phyloP scores from a whole-genome alignment of 108 stramenopile genomes.

The Chaetoceros muelleri region DNA sequence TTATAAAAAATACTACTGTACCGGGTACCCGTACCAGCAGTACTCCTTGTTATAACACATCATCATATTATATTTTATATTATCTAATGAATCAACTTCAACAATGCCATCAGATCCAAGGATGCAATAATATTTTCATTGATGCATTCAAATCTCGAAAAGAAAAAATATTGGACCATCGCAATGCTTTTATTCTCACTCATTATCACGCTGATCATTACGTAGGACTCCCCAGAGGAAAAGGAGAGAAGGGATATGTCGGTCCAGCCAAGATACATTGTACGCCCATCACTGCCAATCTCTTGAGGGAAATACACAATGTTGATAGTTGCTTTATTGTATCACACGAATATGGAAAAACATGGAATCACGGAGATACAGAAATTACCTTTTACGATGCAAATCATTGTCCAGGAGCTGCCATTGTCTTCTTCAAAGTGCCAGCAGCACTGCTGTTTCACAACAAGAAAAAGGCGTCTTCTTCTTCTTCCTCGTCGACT shows the following conservation, averaged over 20 bases:
- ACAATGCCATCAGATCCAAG: constrained; percentile 29
- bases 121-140: constrained; percentile 27
- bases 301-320: constrained; percentile 31
- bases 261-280: constrained; percentile 58
- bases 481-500: no score
- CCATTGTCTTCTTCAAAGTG: constrained; percentile 36
- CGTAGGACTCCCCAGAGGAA: constrained; percentile 19
- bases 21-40: no score
- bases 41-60: no score
- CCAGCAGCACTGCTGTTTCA: no score
- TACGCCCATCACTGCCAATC: constrained; percentile 36
- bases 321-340: constrained; percentile 29
- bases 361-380: constrained; percentile 7
- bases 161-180: constrained; percentile 16
- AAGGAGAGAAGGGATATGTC: constrained; percentile 16
- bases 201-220: constrained; percentile 63
- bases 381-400: constrained; percentile 61
- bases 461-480: no score
- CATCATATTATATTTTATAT: no score
- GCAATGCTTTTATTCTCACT: constrained; percentile 29
- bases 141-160: constrained; percentile 38
- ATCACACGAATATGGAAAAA: constrained; percentile 38
- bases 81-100: constrained; percentile 27
- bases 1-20: no score
- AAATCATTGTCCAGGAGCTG: constrained; percentile 63